Conservation (phyloP, 208 protist species). For the Leishmania gerbilli region DNA sequence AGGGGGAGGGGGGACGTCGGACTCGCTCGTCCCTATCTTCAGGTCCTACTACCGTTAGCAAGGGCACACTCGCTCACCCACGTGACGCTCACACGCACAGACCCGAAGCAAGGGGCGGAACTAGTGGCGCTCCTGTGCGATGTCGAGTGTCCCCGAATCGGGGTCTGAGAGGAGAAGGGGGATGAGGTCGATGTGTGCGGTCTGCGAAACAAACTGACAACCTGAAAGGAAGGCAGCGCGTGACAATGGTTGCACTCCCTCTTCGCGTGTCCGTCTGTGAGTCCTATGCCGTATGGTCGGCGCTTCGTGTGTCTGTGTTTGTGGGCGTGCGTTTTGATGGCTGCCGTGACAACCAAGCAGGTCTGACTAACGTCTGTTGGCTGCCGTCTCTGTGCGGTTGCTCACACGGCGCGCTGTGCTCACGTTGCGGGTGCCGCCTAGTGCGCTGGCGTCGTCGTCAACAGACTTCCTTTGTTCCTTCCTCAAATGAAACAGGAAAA, state of each 20-base stretch:
- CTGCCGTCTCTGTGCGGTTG: not conserved
- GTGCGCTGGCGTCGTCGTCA: not conserved
- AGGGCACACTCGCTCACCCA: not conserved
- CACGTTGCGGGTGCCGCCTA: not conserved
- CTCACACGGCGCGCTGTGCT: not conserved
- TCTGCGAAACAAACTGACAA: not conserved
- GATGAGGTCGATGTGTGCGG: not conserved
- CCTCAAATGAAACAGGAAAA: not conserved
- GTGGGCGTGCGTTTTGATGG: not conserved
- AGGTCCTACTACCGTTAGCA: not conserved
- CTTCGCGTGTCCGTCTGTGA: not conserved
- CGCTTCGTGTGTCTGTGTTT: not conserved
- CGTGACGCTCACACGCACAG: not conserved
- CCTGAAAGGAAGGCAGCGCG: not conserved
- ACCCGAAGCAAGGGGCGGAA: not conserved
- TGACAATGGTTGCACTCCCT: not conserved
- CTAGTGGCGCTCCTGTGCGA: not conserved
- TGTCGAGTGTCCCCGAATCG: not conserved
- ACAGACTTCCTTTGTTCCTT: not conserved
- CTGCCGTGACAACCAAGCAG: not conserved
- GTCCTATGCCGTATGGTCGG: not conserved
- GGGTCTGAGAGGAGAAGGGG: not conserved
- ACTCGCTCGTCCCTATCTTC: not conserved
- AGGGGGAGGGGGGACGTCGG: not conserved
- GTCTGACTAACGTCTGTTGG: not conserved